Evolutionary conservation across 2,329 filamentous ascomycete genomes (phyloP), one percentile per base, ranked within the genome.

Genomic region (Aspergillus sclerotialis): DNA sequence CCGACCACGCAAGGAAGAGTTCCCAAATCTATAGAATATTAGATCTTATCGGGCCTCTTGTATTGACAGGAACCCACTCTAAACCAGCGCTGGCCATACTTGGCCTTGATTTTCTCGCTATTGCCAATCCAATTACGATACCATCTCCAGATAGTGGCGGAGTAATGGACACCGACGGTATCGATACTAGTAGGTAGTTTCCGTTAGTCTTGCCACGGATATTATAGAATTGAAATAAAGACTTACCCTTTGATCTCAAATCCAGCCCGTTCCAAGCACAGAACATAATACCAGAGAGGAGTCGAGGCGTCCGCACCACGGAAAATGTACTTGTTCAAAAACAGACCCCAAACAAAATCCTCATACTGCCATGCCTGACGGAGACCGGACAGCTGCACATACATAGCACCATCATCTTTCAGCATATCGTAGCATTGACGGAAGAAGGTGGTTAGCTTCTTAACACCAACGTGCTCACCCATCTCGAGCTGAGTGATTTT

Each of bases 321-420:
- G 75, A 94, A 94, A 59, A 94, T 73, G 64, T 94, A 92, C 71
- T 90, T 93, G 78, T 94, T 94, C 84, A 94, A 86, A 72, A 90
- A 94, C 35, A 93, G 73, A 55, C 87, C 87, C 87, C 88, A 94
- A 61, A 86, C 82, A 34, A 93, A 75, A 66, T 94, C 87, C 70
- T 94, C 85, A 54, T 90, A 94, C 64, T 93, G 88, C 88, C 87
- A 94, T 42, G 73, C 68, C 70, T 88, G 87, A 49, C 87, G 78
- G 38, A 94, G 73, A 62, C 88, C 87, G 46, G 86, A 84, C 50
- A 88, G 83, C 66, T 94, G 88, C 36, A 94, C 73, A 72, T 87
- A 92, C 69, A 94, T 89, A 48, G 82, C 74, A 56, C 87, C 87
- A 48, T 94, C 85, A 48, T 94, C 88, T 39, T 93, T 82, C 32